These are phyloP conservation scores for Millerozyma miso DNA, from an alignment of 805 yeast genomes.

Conservation along the genomic window DNA sequence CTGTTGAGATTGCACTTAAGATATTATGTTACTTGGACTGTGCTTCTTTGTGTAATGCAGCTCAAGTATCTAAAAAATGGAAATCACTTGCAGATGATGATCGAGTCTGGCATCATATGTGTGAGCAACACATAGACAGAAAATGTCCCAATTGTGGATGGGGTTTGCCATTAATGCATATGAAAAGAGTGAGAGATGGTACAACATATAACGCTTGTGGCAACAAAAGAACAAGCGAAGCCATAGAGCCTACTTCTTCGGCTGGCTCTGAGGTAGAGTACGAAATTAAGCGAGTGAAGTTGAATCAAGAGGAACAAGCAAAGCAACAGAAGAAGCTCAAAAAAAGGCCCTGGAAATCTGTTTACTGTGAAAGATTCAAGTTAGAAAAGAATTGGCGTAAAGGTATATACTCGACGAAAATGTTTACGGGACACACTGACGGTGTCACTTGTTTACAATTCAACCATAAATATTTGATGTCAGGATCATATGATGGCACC, in stretches of 20 bases:
- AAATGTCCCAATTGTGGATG: conserved; percentile 98
- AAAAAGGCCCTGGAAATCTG: conserved; percentile 90
- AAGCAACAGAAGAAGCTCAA: conserved; percentile 11
- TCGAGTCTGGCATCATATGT: conserved; percentile 96
- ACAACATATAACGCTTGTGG: conserved; percentile 12
- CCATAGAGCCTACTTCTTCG: conserved; percentile 12
- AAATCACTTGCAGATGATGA: conserved; percentile 90
- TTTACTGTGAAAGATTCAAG: conserved; percentile 83
- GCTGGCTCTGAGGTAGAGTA: conserved; percentile 6
- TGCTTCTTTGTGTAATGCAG: conserved; percentile 87
- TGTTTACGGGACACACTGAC: conserved; percentile 78
- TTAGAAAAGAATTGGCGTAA: conserved; percentile 95
- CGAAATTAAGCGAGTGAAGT: conserved; percentile 9
- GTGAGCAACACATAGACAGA: conserved; percentile 96
- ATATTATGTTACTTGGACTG: conserved; percentile 88
- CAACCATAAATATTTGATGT: conserved; percentile 68
- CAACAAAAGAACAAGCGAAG: conserved; percentile 13
- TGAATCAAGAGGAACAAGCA: conserved; percentile 6
- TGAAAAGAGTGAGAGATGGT: conserved; percentile 64
- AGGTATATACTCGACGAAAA: conserved; percentile 61
- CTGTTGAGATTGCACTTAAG: conserved; percentile 80
- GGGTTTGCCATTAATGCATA: conserved; percentile 94
- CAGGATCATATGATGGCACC: conserved; percentile 89
- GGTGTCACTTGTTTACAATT: conserved; percentile 88
- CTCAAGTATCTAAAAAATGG: conserved; percentile 89